Evolutionary conservation across 257 asterid genomes (phyloP).

Genomic region (Verbena officinalis): DNA sequence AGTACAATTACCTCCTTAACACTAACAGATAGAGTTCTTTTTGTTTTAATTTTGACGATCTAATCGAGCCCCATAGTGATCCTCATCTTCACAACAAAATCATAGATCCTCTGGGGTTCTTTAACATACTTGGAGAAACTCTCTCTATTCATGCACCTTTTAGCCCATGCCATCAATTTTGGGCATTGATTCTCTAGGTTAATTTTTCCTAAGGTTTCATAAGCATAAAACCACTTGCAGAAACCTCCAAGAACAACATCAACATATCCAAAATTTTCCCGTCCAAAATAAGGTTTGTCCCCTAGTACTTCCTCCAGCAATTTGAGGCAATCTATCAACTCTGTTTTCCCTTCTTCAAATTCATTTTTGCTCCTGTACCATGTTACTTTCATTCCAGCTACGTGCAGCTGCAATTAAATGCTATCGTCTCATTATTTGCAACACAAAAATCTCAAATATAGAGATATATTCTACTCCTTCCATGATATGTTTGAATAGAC

Average conservation of each 20-base stretch:
- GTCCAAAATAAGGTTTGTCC: slow-evolving; percentile 46
- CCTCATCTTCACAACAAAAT: background rate
- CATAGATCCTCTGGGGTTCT: slow-evolving; percentile 28
- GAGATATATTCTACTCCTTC: too few species aligned
- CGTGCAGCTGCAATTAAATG: background rate
- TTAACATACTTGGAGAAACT: slow-evolving; percentile 36
- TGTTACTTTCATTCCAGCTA: slow-evolving; percentile 17
- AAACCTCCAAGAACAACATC: slow-evolving; percentile 41
- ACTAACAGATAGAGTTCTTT: too few species aligned
- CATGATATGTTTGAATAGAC: too few species aligned
- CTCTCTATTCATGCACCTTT: slow-evolving; percentile 37
- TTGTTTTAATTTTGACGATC: background rate
- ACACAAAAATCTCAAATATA: background rate
- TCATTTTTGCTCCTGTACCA: slow-evolving; percentile 37
- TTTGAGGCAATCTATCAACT: slow-evolving; percentile 37
- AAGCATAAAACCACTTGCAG: slow-evolving; percentile 43
- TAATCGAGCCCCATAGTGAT: background rate
- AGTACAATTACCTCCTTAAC: too few species aligned
- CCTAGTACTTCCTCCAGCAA: slow-evolving; percentile 41
- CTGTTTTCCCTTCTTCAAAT: slow-evolving; percentile 35
- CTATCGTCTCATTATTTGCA: background rate
- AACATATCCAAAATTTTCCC: slow-evolving; percentile 41
- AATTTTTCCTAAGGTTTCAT: slow-evolving; percentile 35
- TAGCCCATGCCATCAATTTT: slow-evolving; percentile 43
- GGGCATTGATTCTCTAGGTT: slow-evolving; percentile 38